phyloP scores from a whole-genome alignment of 495 filamentous ascomycete species.

The Xylaria acuta region DNA sequence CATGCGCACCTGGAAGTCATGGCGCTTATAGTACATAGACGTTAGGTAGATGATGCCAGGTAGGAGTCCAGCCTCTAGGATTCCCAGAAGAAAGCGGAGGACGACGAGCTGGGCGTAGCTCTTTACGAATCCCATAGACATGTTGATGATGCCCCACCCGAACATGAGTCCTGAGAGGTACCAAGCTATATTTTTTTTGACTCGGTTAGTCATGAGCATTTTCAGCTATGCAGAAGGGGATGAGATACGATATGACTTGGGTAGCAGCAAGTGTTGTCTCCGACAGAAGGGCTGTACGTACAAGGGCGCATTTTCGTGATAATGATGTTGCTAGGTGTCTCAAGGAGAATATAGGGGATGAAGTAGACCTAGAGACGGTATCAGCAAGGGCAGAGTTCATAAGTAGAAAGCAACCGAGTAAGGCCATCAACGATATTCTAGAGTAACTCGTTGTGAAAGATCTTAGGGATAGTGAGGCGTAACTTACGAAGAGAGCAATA shows the following conservation, averaged over 20 bases:
- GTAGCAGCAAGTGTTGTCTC: not conserved
- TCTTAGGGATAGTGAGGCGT: not conserved
- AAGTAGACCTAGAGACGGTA: slow-evolving; percentile 56
- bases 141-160: slow-evolving; percentile 62
- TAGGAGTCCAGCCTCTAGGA: slow-evolving; percentile 65
- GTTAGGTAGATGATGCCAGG: slow-evolving; percentile 63
- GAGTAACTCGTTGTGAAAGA: not conserved
- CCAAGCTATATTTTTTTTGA: slow-evolving; percentile 43
- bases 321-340: slow-evolving; percentile 65
- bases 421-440: not conserved
- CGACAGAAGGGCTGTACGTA: not conserved
- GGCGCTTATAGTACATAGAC: slow-evolving; percentile 67
- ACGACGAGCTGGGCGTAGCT: slow-evolving; percentile 61
- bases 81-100: slow-evolving; percentile 62
- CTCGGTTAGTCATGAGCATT: not conserved
- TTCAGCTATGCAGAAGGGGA: not conserved
- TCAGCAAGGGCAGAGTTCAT: not conserved
- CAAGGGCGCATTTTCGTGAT: slow-evolving; percentile 50
- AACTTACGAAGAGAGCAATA: slow-evolving; percentile 61
- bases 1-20: slow-evolving; percentile 65
- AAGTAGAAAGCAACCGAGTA: not conserved
- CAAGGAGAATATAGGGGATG: slow-evolving; percentile 67
- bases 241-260: not conserved
- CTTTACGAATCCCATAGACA: slow-evolving; percentile 56
- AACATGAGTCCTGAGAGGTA: slow-evolving; percentile 63